phyloP scores from a whole-genome alignment of 345 rosid species.

The Dimocarpus longan region DNA sequence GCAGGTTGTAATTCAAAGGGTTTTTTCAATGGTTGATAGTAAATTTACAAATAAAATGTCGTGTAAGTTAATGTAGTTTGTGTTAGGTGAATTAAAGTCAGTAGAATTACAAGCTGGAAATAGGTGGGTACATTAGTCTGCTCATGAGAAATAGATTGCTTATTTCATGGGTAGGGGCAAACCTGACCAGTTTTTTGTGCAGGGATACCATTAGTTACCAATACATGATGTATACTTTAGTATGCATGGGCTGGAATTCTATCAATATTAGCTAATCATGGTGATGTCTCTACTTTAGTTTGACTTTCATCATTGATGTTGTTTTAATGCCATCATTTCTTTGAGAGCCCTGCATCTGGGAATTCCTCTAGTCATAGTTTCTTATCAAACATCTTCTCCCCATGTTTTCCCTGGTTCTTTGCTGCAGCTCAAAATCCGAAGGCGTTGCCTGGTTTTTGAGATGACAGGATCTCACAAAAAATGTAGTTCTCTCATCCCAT shows the following conservation, averaged over 20 bases:
- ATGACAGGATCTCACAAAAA: conserved; percentile 44
- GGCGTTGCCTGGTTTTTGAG: conserved; percentile 65
- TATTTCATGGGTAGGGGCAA: background rate
- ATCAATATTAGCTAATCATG: background rate
- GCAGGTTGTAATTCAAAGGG: background rate
- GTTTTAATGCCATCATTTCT: background rate
- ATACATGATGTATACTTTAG: background rate
- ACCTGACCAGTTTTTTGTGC: background rate
- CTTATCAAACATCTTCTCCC: background rate
- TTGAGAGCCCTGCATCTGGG: background rate
- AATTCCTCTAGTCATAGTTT: background rate
- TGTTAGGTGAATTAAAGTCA: background rate
- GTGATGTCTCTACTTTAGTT: background rate
- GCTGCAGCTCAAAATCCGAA: conserved; percentile 54
- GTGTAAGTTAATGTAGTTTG: background rate
- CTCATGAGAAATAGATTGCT: background rate
- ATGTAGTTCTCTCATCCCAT: conserved; percentile 26
- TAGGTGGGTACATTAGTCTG: background rate
- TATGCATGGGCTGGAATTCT: background rate
- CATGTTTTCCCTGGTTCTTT: conserved; percentile 16
- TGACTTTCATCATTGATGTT: background rate
- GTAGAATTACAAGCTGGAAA: background rate
- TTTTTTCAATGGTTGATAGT: background rate
- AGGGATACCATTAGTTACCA: background rate
- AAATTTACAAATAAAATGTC: background rate